phyloP scores from a whole-genome alignment of 257 asterid genomes.

The Leptodermis oblonga region DNA sequence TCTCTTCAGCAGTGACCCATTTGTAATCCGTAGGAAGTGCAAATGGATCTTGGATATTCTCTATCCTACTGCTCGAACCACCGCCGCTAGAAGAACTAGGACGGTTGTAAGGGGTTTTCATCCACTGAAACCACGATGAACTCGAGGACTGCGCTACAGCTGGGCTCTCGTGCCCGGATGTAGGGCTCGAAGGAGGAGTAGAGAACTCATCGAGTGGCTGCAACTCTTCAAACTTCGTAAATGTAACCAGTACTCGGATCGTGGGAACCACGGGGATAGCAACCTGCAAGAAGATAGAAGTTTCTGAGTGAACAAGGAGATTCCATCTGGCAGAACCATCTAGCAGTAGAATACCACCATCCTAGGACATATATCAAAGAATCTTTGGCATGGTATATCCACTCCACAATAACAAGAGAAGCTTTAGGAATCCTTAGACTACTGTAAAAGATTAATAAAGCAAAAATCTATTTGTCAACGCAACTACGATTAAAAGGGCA shows the following conservation, averaged over 20 bases:
- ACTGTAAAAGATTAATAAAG: background rate
- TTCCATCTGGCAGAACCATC: too few species aligned
- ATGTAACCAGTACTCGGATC: conserved; percentile 80
- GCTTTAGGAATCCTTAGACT: background rate
- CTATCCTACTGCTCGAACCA: conserved; percentile 54
- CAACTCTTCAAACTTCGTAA: conserved; percentile 84
- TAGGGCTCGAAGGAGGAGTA: conserved; percentile 88
- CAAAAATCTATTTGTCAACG: background rate
- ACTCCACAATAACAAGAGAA: background rate
- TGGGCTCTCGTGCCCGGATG: conserved; percentile 54
- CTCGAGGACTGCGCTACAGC: conserved; percentile 38
- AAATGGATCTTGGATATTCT: conserved; percentile 69
- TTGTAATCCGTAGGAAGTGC: conserved; percentile 68
- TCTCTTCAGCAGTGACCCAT: conserved; percentile 83
- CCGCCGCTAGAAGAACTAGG: conserved; percentile 44
- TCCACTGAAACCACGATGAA: conserved; percentile 97
- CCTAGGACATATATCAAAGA: background rate
- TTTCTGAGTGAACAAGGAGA: conserved; percentile 8
- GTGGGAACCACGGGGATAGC: conserved; percentile 96
- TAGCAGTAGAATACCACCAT: background rate
- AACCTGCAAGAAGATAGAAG: conserved; percentile 46
- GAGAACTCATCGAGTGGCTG: conserved; percentile 82
- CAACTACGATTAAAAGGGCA: background rate
- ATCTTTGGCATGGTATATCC: background rate
- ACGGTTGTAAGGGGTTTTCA: conserved; percentile 70